Percentiles rank a stretch among this genome's conserved stretches.
These are phyloP conservation scores for Gyromitra esculenta DNA, from an alignment of 2,329 filamentous ascomycete species.

Conservation along the genomic window DNA sequence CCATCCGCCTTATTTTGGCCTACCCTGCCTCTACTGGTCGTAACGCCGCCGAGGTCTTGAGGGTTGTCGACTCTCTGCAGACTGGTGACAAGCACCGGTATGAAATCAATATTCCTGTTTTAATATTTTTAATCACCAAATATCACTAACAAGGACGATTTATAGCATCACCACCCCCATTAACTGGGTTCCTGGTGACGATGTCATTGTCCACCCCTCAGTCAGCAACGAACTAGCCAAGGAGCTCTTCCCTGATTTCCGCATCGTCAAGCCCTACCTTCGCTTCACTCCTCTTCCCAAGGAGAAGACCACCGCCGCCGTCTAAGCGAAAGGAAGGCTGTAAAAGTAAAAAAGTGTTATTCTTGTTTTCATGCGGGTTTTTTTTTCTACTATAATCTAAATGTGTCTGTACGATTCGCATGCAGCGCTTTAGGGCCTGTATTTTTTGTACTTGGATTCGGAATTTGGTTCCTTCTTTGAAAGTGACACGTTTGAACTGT, in stretches of 20 bases:
- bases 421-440: not conserved
- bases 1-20: constrained; percentile 70
- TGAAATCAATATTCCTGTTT: not conserved
- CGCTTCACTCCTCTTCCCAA: constrained; percentile 69
- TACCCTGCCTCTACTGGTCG: constrained; percentile 71
- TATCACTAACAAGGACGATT: constrained; percentile 14
- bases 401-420: not conserved
- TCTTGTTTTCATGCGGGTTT: not conserved
- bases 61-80: constrained; percentile 69
- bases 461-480: not conserved
- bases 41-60: constrained; percentile 68
- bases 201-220: constrained; percentile 70
- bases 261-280: constrained; percentile 71
- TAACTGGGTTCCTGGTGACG: constrained; percentile 67
- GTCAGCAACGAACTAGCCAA: constrained; percentile 70
- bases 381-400: constrained; percentile 6
- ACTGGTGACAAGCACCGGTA: constrained; percentile 67
- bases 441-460: constrained; percentile 2
- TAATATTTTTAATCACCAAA: not conserved
- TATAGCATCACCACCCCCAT: constrained; percentile 69
- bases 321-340: constrained; percentile 18
- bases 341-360: constrained; percentile 26
- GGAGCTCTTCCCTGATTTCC: constrained; percentile 67
- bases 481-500: not conserved
- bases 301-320: constrained; percentile 67